These are phyloP conservation scores for Ceratobasidium sp. DNA, from an alignment of 1,284 basidiomycete genomes.

Conservation along the genomic window DNA sequence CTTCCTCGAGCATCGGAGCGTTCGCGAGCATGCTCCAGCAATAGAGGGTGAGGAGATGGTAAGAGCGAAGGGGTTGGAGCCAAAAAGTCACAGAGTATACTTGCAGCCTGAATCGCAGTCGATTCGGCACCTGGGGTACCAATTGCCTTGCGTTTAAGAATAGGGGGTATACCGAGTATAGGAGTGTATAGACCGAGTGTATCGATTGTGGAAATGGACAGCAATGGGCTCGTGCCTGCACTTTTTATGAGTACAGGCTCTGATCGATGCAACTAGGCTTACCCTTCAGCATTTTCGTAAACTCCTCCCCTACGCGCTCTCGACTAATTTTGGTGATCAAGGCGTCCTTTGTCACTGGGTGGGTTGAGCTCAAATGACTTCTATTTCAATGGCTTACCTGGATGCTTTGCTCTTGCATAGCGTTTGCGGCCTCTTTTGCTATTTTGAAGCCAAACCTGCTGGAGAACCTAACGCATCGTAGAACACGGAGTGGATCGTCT, in stretches of 20 bases:
- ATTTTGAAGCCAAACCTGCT: slow-evolving; percentile 86
- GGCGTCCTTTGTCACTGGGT: slow-evolving; percentile 60
- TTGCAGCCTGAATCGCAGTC: slow-evolving; percentile 63
- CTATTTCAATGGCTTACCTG: slow-evolving; percentile 59
- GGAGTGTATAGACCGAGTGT: slow-evolving; percentile 70
- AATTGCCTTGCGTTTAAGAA: slow-evolving; percentile 59
- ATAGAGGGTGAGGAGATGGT: slow-evolving; percentile 47
- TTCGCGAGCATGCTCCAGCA: slow-evolving; percentile 44
- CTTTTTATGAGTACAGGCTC: slow-evolving; percentile 22
- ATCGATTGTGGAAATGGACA: slow-evolving; percentile 75
- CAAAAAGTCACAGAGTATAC: slow-evolving; percentile 64
- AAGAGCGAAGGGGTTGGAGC: slow-evolving; percentile 37
- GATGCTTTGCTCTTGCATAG: slow-evolving; percentile 71
- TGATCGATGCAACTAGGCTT: slow-evolving; percentile 33
- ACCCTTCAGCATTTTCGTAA: slow-evolving; percentile 92
- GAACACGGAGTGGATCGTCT: slow-evolving; percentile 92
- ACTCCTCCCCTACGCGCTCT: slow-evolving; percentile 88
- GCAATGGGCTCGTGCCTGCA: slow-evolving; percentile 73
- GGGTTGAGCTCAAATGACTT: neutral
- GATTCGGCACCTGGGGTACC: slow-evolving; percentile 52
- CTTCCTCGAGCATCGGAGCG: slow-evolving; percentile 57
- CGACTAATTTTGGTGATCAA: slow-evolving; percentile 81
- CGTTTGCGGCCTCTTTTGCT: slow-evolving; percentile 71
- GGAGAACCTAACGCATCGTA: slow-evolving; percentile 91
- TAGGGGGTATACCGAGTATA: slow-evolving; percentile 68